phyloP scores from a whole-genome alignment of 306 rosid genomes.

The Cucumis cinereus region DNA sequence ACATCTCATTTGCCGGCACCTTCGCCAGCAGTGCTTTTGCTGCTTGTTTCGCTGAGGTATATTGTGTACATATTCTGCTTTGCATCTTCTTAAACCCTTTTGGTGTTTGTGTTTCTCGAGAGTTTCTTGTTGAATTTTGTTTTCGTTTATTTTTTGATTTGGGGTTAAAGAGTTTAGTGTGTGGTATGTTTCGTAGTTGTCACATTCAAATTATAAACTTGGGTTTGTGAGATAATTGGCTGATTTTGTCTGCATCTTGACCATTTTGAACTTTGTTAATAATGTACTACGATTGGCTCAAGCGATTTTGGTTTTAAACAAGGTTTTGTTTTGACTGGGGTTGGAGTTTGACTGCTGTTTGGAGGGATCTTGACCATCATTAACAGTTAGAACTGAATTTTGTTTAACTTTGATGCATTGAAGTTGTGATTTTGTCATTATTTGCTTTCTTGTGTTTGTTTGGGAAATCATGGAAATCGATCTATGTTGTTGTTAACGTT shows the following conservation, averaged over 20 bases:
- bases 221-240: background rate
- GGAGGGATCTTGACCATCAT: too few relatives aligned
- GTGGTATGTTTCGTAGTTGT: background rate
- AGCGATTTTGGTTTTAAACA: background rate
- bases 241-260: background rate
- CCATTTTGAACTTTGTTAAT: background rate
- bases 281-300: background rate
- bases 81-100: background rate
- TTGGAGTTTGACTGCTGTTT: background rate
- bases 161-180: background rate
- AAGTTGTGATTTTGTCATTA: background rate
- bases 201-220: background rate
- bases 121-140: background rate
- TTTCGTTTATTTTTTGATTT: background rate
- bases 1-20: slow-evolving; percentile 48
- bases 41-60: slow-evolving; percentile 60
- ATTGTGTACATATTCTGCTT: background rate
- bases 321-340: background rate
- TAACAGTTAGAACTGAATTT: background rate
- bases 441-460: background rate
- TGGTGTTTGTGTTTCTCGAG: background rate
- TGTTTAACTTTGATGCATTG: background rate
- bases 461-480: background rate
- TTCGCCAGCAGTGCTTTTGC: slow-evolving; percentile 58
- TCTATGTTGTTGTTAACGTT: background rate